These are phyloP conservation scores for Brasilioporus rufonigricans DNA, from an alignment of 768 basidiomycete genomes.

Conservation along the genomic window DNA sequence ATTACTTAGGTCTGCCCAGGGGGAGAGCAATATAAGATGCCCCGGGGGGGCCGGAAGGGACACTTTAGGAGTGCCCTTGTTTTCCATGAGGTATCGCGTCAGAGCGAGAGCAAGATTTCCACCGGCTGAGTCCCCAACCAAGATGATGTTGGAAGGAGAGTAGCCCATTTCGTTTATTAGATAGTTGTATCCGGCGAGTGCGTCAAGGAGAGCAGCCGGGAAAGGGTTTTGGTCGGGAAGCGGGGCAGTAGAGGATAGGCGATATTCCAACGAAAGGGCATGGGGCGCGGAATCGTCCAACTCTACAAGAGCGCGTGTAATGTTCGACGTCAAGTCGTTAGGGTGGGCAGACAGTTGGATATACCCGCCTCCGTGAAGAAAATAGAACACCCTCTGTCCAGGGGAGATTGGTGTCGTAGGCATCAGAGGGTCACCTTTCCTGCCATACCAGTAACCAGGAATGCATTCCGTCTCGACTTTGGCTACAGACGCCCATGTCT, in stretches of 20 bases:
- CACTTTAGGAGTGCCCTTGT: conserved; percentile 29
- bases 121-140: conserved; percentile 77
- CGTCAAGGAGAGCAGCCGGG: conserved; percentile 74
- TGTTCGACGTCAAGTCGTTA: conserved; percentile 41
- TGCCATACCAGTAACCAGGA: conserved; percentile 59
- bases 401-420: conserved; percentile 36
- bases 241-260: conserved; percentile 50
- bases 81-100: conserved; percentile 57
- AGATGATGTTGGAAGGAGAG: conserved; percentile 55
- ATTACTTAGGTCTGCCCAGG: conserved; percentile 48
- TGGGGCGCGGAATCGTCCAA: conserved; percentile 44
- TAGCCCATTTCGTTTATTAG: conserved; percentile 59
- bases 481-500: conserved; percentile 29
- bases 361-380: conserved; percentile 66
- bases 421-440: conserved; percentile 36
- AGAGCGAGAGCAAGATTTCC: conserved; percentile 69
- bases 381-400: conserved; percentile 58
- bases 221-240: conserved; percentile 53
- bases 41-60: conserved; percentile 46
- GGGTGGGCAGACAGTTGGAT: conserved; percentile 55
- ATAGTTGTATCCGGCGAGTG: conserved; percentile 70
- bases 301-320: conserved; percentile 48
- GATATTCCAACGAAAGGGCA: conserved; percentile 68
- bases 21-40: conserved; percentile 52
- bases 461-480: conserved; percentile 42